Evolutionary conservation across 345 rosid genomes (phyloP), one percentile per base, ranked within the genome.

Genomic region (Eucalyptus polybractea): DNA sequence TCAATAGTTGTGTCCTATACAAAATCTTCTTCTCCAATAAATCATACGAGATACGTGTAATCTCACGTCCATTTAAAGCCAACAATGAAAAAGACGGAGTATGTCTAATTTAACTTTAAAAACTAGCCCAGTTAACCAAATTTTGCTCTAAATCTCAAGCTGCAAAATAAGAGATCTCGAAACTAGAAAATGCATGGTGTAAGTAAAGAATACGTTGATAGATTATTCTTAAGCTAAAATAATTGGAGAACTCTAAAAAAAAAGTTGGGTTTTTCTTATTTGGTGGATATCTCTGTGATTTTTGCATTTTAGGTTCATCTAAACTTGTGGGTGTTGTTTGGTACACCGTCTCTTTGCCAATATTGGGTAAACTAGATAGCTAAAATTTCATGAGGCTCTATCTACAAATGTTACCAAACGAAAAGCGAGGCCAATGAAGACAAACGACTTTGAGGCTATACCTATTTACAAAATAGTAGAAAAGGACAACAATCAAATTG

Each of bases 31-130:
- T 69, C 80, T 40, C 42, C 27, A 2, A 40, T 16, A 37, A 21
- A 13, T 40, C 14, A 21, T 0, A 11, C 3, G 5, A 9, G 81
- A 37, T 37, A 37, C 80, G 0, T 16, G 80, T 8, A 17, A 69
- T 69, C 6, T 8, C 25, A 2, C 4, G 6, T 37, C 25, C 27
- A 37, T 37, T 6, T 21, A 37, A 40, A 76, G 15, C 27, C 8
- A 11, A 21, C 3, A 3, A 10, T 21, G 27, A 76, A 1, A 4
- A 37, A 7, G 25, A 72, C 4, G 0, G 5, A 37, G 15, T 10
- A 25, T 10, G 1, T 25, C 8, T 9, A 1, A 21, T 22, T 6
- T 10, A 14, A 72, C 81, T 19, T 72, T 72, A 72, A 10, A 33
- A 72, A 19, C 45, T 10, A 72, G 81, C n/a, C 21, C 3, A 31